Evolutionary conservation across 805 yeast species (phyloP).

Genomic region (Yarrowia divulgata): DNA sequence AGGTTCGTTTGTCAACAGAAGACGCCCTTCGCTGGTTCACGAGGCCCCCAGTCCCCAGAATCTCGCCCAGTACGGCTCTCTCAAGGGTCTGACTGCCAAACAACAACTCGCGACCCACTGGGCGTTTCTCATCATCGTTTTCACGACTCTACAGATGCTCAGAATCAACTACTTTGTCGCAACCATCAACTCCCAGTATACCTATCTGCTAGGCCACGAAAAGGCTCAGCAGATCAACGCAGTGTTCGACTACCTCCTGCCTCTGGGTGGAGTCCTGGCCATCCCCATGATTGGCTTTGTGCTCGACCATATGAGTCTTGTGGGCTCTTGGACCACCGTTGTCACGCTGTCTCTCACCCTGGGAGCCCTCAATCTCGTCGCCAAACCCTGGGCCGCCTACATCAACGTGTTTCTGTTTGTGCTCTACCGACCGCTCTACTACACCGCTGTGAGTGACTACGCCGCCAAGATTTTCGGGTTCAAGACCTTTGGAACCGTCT

Average conservation of each 20-base stretch:
- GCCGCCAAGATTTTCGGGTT: conserved; percentile 94
- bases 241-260: conserved; percentile 85
- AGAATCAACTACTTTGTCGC: conserved; percentile 94
- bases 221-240: conserved; percentile 67
- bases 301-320: conserved; percentile 67
- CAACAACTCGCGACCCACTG: conserved; percentile 65
- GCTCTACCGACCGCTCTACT: conserved; percentile 87
- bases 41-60: conserved; percentile 42
- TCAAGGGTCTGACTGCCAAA: conserved; percentile 66
- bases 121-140: conserved; percentile 78
- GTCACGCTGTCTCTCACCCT: conserved; percentile 65
- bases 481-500: conserved; percentile 88
- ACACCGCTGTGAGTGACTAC: conserved; percentile 90
- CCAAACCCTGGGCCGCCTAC: conserved; percentile 60
- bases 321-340: conserved; percentile 47
- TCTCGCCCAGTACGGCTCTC: conserved; percentile 40
- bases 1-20: conserved; percentile 10
- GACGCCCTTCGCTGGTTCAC: neutral
- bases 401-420: conserved; percentile 76
- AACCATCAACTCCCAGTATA: conserved; percentile 83
- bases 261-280: conserved; percentile 84
- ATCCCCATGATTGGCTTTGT: conserved; percentile 86
- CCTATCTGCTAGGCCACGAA: conserved; percentile 64
- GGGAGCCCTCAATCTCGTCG: conserved; percentile 74
- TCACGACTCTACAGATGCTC: conserved; percentile 88